These are phyloP conservation scores for Camptophora hylomeconis DNA, from an alignment of 2,329 filamentous ascomycete genomes.

Conservation along the genomic window DNA sequence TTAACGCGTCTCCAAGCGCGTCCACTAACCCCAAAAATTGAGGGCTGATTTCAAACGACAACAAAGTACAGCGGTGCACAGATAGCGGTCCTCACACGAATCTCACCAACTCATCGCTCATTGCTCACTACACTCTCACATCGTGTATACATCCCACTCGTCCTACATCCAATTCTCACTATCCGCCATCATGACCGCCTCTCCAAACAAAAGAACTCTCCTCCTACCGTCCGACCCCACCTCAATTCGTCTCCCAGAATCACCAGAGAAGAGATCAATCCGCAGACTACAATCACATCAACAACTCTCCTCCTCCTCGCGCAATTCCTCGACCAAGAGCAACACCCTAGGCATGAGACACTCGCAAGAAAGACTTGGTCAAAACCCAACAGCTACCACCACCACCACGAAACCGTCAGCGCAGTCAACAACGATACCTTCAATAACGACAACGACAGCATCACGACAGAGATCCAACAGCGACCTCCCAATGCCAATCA, in stretches of 20 bases:
- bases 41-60: too few species aligned
- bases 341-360: constrained; percentile 29
- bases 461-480: constrained; percentile 53
- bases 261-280: constrained; percentile 11
- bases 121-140: too few species aligned
- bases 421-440: constrained; percentile 7
- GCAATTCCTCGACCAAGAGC: too few species aligned
- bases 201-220: constrained; percentile 14
- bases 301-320: constrained; percentile 39
- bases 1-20: too few species aligned
- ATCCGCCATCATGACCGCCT: constrained; percentile 9
- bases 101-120: too few species aligned
- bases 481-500: constrained; percentile 43
- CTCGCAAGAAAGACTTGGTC: constrained; percentile 4
- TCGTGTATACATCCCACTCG: too few species aligned
- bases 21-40: too few species aligned
- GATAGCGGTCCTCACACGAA: too few species aligned
- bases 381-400: not conserved
- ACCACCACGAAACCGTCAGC: constrained; percentile 2
- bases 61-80: too few species aligned
- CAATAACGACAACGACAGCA: constrained; percentile 36
- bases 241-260: constrained; percentile 10
- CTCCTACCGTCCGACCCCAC: constrained; percentile 11
- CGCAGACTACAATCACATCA: constrained; percentile 67
- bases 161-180: too few species aligned